These are phyloP conservation scores for Moricandia moricandioides DNA, from an alignment of 345 rosid species.

Conservation along the genomic window DNA sequence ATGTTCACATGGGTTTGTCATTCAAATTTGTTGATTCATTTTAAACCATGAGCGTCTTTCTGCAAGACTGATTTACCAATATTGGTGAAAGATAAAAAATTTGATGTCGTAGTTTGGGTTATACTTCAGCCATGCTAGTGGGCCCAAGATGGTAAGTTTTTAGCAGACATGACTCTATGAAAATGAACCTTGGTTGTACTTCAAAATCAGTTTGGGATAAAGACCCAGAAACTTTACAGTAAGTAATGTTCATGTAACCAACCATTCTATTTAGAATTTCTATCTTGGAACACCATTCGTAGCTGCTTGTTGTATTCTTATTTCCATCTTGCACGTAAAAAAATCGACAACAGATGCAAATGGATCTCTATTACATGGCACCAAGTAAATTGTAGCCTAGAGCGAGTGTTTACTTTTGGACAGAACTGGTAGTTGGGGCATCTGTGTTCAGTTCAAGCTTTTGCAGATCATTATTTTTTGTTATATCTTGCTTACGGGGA, in stretches of 20 bases:
- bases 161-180: neutral
- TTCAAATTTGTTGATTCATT: neutral
- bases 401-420: neutral
- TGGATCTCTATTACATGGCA: neutral
- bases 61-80: conserved; percentile 12
- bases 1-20: conserved; percentile 12
- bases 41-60: neutral
- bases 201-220: neutral
- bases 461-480: neutral
- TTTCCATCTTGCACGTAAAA: neutral
- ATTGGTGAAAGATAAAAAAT: neutral
- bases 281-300: neutral
- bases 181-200: neutral
- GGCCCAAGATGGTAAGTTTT: neutral
- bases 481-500: neutral
- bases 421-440: neutral
- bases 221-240: neutral
- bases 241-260: neutral
- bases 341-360: neutral
- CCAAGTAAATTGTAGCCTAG: neutral
- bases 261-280: neutral
- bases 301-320: neutral
- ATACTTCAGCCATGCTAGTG: neutral
- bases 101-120: conserved; percentile 6
- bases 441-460: neutral